These are phyloP conservation scores for Penicillium occitanis DNA, from an alignment of 2,329 filamentous ascomycete species.

Conservation along the genomic window DNA sequence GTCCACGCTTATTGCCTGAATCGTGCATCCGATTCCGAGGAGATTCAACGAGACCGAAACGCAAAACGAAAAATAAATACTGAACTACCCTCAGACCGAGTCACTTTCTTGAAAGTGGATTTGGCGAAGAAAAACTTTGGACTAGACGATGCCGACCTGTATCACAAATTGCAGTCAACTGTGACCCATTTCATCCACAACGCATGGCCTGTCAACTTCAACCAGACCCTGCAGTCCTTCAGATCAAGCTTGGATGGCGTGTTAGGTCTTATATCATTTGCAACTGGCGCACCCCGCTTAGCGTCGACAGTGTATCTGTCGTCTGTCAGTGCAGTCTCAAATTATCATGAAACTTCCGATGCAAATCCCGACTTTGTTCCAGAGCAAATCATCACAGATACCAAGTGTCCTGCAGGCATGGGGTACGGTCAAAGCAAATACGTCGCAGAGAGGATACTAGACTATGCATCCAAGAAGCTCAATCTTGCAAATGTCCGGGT, in stretches of 20 bases:
- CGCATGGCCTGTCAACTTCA: conserved; percentile 18
- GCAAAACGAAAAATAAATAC: conserved; percentile 1
- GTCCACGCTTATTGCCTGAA: conserved; percentile 12
- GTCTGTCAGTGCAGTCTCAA: conserved; percentile 2
- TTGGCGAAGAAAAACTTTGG: conserved; percentile 6
- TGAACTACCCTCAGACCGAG: not conserved
- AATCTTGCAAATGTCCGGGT: not conserved
- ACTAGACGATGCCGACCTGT: not conserved
- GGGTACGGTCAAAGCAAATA: conserved; percentile 18
- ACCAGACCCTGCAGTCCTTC: conserved; percentile 14
- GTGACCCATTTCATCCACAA: conserved; percentile 19
- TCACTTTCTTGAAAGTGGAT: conserved; percentile 15
- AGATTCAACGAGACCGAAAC: conserved; percentile 8
- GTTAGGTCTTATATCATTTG: conserved; percentile 7
- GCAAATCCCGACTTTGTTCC: not conserved
- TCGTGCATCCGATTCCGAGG: not conserved
- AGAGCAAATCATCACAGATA: conserved; percentile 11
- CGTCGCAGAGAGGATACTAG: conserved; percentile 8
- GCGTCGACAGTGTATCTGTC: conserved; percentile 9
- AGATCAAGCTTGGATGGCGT: conserved; percentile 9
- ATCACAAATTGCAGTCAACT: not conserved
- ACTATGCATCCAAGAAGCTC: conserved; percentile 9
- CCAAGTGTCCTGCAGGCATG: conserved; percentile 4
- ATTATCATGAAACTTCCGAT: conserved; percentile 1
- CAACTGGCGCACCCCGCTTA: not conserved